These are phyloP conservation scores for Colletotrichum aenigma DNA, from an alignment of 2,329 filamentous ascomycete genomes.

Conservation along the genomic window DNA sequence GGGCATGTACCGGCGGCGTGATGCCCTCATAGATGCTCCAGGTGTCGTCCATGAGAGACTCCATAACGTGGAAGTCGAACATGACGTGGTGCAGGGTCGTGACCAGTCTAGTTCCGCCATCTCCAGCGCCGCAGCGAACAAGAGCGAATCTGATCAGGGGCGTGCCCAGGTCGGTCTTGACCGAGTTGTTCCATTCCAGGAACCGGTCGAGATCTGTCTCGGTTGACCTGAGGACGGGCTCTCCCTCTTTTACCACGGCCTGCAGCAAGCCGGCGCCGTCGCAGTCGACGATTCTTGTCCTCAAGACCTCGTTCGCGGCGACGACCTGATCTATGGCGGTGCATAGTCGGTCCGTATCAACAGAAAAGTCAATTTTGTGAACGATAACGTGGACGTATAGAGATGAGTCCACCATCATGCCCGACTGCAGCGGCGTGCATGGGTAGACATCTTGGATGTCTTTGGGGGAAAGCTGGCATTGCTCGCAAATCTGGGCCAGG, in stretches of 20 bases:
- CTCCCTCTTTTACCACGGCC: background rate
- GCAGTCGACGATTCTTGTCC: background rate
- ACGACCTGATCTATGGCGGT: background rate
- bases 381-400: background rate
- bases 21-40: background rate
- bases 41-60: background rate
- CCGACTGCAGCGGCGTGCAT: background rate
- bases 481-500: background rate
- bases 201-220: background rate
- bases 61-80: background rate
- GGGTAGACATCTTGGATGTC: background rate
- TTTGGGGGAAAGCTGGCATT: background rate
- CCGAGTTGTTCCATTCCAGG: background rate
- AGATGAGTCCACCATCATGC: background rate
- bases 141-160: background rate
- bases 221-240: background rate
- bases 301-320: background rate
- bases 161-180: background rate
- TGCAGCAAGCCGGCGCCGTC: background rate
- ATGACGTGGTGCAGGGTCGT: background rate
- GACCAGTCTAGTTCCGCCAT: background rate
- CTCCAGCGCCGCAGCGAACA: background rate
- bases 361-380: background rate
- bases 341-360: accelerated
- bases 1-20: accelerated